Evolutionary conservation across 371 early-diverging fungal species (phyloP).

Genomic region (Mucor indicus): DNA sequence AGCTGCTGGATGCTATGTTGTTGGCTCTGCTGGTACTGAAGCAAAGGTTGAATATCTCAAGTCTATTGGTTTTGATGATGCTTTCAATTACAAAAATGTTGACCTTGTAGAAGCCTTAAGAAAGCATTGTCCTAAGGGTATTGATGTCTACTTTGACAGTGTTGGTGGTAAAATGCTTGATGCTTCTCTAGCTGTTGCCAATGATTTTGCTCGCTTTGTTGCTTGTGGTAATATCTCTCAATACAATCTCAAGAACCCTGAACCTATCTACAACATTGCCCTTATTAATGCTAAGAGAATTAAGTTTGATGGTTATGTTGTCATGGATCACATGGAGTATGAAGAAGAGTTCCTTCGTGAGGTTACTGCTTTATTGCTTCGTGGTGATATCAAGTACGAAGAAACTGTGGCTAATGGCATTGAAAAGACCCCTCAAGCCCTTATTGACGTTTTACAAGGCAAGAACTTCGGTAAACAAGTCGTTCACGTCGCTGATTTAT

Average conservation of each 20-base stretch:
- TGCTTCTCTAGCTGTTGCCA: slow-evolving; percentile 48
- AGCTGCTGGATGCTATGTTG: slow-evolving; percentile 58
- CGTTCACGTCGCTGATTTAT: too few species aligned
- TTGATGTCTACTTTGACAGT: slow-evolving; percentile 72
- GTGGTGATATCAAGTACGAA: too few species aligned
- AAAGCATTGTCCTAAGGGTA: slow-evolving; percentile 58
- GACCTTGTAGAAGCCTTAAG: slow-evolving; percentile 37
- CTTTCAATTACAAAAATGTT: slow-evolving; percentile 80
- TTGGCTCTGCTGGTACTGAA: slow-evolving; percentile 73
- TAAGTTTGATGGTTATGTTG: too few species aligned
- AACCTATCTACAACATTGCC: neutral
- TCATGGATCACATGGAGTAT: too few species aligned
- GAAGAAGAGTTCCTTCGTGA: too few species aligned
- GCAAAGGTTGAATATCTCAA: slow-evolving; percentile 71
- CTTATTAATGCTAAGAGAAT: too few species aligned
- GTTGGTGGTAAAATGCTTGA: slow-evolving; percentile 72
- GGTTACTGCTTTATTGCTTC: too few species aligned
- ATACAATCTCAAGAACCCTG: slow-evolving; percentile 49
- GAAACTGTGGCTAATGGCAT: too few species aligned
- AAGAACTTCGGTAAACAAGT: too few species aligned
- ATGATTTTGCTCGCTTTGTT: slow-evolving; percentile 54
- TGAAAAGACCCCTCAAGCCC: too few species aligned
- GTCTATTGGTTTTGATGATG: slow-evolving; percentile 63
- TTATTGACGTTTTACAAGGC: too few species aligned
- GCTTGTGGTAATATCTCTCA: slow-evolving; percentile 69